Evolutionary conservation across 1,284 basidiomycete genomes (phyloP).

Genomic region (Nidula niveotomentosa): DNA sequence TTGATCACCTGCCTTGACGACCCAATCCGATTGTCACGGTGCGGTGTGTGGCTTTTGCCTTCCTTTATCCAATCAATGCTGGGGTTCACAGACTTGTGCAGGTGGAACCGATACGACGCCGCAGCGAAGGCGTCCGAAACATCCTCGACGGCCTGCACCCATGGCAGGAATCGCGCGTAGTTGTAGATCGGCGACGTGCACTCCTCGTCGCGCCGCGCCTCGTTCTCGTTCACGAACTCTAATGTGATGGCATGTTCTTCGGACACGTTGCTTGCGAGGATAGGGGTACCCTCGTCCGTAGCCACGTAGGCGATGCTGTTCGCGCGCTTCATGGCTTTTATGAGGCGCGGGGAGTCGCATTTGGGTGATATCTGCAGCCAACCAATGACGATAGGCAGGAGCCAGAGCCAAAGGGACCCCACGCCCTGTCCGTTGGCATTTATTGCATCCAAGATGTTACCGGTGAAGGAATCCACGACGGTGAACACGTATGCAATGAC

Average conservation of each 20-base stretch:
- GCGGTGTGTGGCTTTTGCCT: background rate
- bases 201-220: conserved; percentile 14
- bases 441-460: conserved; percentile 14
- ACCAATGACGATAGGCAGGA: conserved; percentile 40
- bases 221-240: background rate
- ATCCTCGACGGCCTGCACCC: conserved; percentile 18
- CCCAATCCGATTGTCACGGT: conserved; percentile 18
- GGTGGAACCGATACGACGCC: conserved; percentile 7
- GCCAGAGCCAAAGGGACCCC: conserved; percentile 38
- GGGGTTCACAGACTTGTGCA: conserved; percentile 10
- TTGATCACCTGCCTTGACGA: conserved; percentile 18
- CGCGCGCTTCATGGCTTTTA: conserved; percentile 25
- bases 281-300: conserved; percentile 3
- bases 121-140: conserved; percentile 14
- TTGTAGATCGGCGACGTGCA: conserved; percentile 24
- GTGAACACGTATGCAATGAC: conserved; percentile 40
- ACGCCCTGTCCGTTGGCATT: conserved; percentile 33
- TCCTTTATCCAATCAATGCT: conserved; percentile 3
- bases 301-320: conserved; percentile 27
- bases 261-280: background rate
- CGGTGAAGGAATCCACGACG: conserved; percentile 33
- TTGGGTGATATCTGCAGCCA: conserved; percentile 42
- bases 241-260: background rate
- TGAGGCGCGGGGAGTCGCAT: conserved; percentile 32
- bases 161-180: conserved; percentile 25